Evolutionary conservation across 495 filamentous ascomycete species (phyloP), one percentile per base, ranked within the genome.

Genomic region (Penicillium salamii): DNA sequence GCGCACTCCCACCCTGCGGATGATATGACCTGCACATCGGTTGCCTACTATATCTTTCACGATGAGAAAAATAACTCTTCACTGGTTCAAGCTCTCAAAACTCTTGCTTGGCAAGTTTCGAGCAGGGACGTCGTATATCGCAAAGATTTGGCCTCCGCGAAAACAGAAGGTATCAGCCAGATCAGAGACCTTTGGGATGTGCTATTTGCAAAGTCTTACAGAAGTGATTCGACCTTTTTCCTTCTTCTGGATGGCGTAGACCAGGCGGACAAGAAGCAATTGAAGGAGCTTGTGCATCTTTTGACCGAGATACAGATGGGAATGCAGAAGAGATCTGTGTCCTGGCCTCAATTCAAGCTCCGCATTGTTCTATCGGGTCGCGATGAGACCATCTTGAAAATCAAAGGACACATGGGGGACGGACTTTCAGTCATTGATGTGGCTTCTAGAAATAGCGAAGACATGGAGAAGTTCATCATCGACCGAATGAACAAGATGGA

Each of bases 401-500:
- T 59, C 12, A 46, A 49, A 18, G 45, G 3, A 14, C 28, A 49
- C 3, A 29, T 55, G 13, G 41, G 44, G 12, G 52, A 46, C 3
- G 48, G 35, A 8, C 33, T 52, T 0, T 34, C 48, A 1, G 28
- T 49, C 4, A 37, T 59, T 3, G 41, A 55, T 26, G 24, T 59
- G 40, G 48, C 56, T 2, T 52, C 52, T 0, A 36, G 42, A 19
- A 59, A 52, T 14, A 24, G 12, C 3, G 44, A 49, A n/a, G 56
- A 59, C n/a, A 36, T 59, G 41, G 3, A 26, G 4, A 52, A 33
- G 7, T 59, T 59, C 24, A 52, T 59, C 19, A 40, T 37, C 14
- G 36, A 50, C 12, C 52, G 56, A 3, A 49, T 59, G 41, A 21
- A 46, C 29, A 55, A 44, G n/a, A 59, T 59, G 56, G 52, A 55